Base-by-base conservation (phyloP, 2,329 filamentous ascomycete genomes). In the Sphaceloma murrayae region DNA sequence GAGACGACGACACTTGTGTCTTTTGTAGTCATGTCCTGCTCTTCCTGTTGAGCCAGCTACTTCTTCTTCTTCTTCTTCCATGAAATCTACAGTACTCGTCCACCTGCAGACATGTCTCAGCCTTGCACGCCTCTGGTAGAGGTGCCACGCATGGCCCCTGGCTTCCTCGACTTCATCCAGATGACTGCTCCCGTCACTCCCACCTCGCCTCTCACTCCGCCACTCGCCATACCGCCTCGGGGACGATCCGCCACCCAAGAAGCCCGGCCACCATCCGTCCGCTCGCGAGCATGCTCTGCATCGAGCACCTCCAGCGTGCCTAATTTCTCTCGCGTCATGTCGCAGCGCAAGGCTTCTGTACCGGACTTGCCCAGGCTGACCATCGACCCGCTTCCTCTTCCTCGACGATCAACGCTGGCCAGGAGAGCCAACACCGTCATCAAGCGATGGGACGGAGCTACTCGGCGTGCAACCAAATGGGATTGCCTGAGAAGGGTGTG, bases 401-500 rank as follows among this genome's bases (percentile, higher is more conserved):
- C 30, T 9, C 22, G 36, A 19, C n/a, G 36, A 19, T 29, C 36
- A 7, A 22, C 36, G n/a, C 27, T 26, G 1, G 16, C 36, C 7
- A 27, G 14, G 19, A 40, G 36, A 16, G 30, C 27, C 22, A 40
- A 30, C 17, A 16, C 36, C 30, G 17, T 22, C 13, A 40, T 40
- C 24, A 40, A 40, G 32, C 32, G 45, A 44, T 51, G 49, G 49
- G 47, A 51, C 17, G 46, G 39, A 9, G 21, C 18, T 16, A 24
- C 31, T n/a, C 46, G 45, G 39, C 48, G 34, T 17, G 47, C 44
- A 2, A 21, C 32, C 10, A 36, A 47, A 27, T 53, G 51, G 51
- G 47, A 52, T 18, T 38, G 47, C 22, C 48, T 54, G 8, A 45
- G 50, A 27, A 47, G 50, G 24, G 52, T 54, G 27, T 27, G 48